phyloP scores from a whole-genome alignment of 176 grass and related monocot genomes.

The Phoenix roebelenii region DNA sequence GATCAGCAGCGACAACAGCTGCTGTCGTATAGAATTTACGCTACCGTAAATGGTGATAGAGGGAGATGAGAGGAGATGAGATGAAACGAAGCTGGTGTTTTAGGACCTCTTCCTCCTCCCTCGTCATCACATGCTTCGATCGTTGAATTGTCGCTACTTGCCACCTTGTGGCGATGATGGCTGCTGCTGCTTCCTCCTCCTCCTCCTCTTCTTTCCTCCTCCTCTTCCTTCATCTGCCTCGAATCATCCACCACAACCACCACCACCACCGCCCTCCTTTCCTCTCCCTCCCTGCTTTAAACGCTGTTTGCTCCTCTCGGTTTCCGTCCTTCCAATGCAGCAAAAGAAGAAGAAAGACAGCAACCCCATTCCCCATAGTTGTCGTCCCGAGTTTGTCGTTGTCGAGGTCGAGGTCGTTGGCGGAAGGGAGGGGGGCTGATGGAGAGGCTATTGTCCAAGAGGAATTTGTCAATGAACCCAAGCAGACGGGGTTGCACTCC shows the following conservation, averaged over 20 bases:
- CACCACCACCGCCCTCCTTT: not conserved
- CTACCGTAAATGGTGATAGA: no score
- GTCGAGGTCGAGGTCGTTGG: constrained; percentile 7
- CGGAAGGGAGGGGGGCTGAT: constrained; percentile 26
- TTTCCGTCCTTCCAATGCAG: not conserved
- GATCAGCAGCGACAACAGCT: no score
- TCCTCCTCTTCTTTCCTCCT: constrained; percentile 3
- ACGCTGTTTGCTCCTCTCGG: constrained; percentile 19
- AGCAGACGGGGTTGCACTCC: constrained; percentile 2
- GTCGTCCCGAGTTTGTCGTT: not conserved
- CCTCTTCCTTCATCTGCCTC: constrained; percentile 12
- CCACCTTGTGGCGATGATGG: no score
- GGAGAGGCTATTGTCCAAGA: constrained; percentile 26
- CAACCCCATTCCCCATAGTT: constrained; percentile 5
- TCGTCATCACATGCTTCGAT: no score
- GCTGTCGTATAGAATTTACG: no score
- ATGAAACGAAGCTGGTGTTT: no score
- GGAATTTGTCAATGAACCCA: constrained; percentile 14
- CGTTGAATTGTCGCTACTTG: no score
- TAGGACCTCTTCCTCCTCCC: no score
- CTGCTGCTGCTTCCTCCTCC: not conserved
- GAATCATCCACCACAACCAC: not conserved
- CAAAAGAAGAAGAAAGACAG: not conserved
- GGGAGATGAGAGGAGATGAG: no score
- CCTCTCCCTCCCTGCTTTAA: constrained; percentile 20